Conservation (phyloP, 2,329 filamentous ascomycete species). For the Neofusicoccum laricinum region DNA sequence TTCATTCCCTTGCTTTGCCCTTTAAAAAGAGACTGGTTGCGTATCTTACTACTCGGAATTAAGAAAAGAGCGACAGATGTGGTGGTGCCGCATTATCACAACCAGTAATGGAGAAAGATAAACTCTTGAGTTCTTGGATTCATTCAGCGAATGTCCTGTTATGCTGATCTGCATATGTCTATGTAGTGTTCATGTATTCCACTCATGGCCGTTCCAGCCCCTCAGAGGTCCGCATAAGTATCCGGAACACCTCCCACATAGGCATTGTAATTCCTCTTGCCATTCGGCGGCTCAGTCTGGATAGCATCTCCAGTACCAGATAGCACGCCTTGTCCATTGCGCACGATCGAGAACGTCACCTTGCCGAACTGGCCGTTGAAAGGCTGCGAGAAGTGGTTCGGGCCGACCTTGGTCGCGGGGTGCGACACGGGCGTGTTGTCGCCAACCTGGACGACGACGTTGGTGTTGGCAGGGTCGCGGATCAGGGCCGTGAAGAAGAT, state of each 20-base stretch:
- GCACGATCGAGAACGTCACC: constrained; percentile 17
- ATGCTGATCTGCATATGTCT: too few relatives aligned
- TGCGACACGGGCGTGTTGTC: constrained; percentile 5
- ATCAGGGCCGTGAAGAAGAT: constrained; percentile 44
- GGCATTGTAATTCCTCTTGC: constrained; percentile 20
- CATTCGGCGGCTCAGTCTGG: not conserved
- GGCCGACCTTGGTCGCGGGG: not conserved
- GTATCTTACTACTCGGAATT: too few relatives aligned
- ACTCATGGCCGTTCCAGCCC: not conserved
- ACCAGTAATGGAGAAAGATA: too few relatives aligned
- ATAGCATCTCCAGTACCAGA: constrained; percentile 15
- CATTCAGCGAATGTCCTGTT: too few relatives aligned
- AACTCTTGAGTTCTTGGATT: too few relatives aligned
- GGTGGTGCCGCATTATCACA: too few relatives aligned
- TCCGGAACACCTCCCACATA: constrained; percentile 18
- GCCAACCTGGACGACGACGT: constrained; percentile 17
- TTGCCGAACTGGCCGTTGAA: constrained; percentile 20
- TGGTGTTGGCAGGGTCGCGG: constrained; percentile 4
- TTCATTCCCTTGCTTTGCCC: too few relatives aligned
- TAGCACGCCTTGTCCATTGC: constrained; percentile 12
- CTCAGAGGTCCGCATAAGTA: not conserved
- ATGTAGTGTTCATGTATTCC: not conserved
- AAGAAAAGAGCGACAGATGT: too few relatives aligned
- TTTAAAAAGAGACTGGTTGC: too few relatives aligned
- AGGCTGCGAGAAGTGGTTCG: constrained; percentile 16